A percentile compares a stretch with the other conserved stretches of the same genome.
These are phyloP conservation scores for Eutrema heterophyllum DNA, from an alignment of 345 rosid species.

Conservation along the genomic window DNA sequence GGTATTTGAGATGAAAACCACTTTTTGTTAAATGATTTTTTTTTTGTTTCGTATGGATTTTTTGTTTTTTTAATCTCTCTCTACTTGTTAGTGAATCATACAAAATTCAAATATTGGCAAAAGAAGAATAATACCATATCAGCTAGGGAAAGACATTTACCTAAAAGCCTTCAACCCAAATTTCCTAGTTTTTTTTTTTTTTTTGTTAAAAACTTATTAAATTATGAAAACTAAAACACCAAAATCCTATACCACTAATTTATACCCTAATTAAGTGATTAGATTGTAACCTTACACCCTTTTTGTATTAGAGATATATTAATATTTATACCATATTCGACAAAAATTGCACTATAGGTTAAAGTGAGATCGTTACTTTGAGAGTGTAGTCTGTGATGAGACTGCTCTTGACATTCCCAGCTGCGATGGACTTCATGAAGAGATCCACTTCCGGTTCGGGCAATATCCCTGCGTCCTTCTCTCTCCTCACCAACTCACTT, in stretches of 20 bases:
- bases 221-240: neutral
- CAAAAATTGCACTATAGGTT: neutral
- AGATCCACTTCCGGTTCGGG: constrained; percentile 89
- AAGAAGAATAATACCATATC: neutral
- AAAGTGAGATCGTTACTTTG: constrained; percentile 43
- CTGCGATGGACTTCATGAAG: constrained; percentile 91
- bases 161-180: neutral
- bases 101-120: neutral
- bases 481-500: constrained; percentile 72
- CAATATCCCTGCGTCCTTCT: constrained; percentile 65
- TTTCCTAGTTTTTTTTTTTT: neutral
- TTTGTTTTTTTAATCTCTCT: neutral
- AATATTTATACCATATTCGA: neutral
- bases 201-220: neutral
- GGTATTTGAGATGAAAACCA: neutral
- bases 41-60: too few species aligned
- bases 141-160: neutral
- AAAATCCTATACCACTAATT: neutral
- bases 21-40: too few species aligned
- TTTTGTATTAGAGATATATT: neutral
- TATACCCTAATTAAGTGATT: neutral
- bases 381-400: constrained; percentile 88
- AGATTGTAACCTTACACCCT: constrained; percentile 27
- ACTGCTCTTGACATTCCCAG: constrained; percentile 67
- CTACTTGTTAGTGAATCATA: constrained; percentile 2